Base-by-base conservation (phyloP, 2,329 filamentous ascomycete species). In the Aspergillus sp. region DNA sequence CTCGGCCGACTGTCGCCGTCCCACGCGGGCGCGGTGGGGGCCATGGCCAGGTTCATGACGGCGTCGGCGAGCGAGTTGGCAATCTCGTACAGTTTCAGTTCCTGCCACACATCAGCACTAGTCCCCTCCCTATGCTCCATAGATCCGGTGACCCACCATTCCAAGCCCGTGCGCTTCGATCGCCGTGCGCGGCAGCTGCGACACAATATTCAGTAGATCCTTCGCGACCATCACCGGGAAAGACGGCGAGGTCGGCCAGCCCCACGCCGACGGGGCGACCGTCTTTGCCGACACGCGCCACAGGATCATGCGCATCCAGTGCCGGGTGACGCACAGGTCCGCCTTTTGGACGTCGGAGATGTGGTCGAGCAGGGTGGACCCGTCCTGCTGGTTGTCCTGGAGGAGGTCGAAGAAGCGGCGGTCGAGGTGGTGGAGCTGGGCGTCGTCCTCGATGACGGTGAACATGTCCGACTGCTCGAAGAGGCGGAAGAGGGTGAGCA, bases 381-480 rank as follows among this genome's bases (percentile, higher is more conserved):
- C 71, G 36, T 78, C 74, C 3, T 75, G 72, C 0, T 80, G 67
- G 17, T 72, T 75, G 34, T 66, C 64, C 44, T 79, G 76, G 0
- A 81, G 67, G 23, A 57, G 38, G 13, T 59, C 49, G 4, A 61
- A 38, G 14, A 58, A 51, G 3, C 46, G 36, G 0, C 68, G 53
- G 11, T 74, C 69, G 0, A 80, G 61, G 45, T 19, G 5, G 20
- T 16, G 40, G 19, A 9, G 19, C 10, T 17, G 40, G 40, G 31
- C 54, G 1, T 58, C 47, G 44, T 73, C 70, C 43, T 71, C 71
- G 3, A 81, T 66, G 2, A 79, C 69, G 44, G 79, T 75, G 31
- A 81, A 79, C 40, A 76, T 76, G 0, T 75, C 72, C 0, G 76
- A 78, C 44, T 78, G 73, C 41, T 81, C 78, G 44, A 81, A 80